Evolutionary conservation across 768 basidiomycete genomes (phyloP).

Genomic region (Pleurotus eryngii): DNA sequence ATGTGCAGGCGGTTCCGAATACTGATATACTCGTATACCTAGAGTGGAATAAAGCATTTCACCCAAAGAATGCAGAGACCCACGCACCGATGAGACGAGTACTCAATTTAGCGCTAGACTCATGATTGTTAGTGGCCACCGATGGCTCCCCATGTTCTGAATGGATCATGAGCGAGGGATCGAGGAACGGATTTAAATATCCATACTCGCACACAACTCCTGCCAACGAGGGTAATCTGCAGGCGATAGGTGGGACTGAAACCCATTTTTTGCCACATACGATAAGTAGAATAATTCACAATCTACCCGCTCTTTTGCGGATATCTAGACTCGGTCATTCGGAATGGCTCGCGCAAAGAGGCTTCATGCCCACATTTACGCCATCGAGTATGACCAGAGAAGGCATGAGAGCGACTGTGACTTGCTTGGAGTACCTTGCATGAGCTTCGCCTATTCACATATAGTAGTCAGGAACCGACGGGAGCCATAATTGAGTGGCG

Average conservation of each 20-base stretch:
- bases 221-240: slow-evolving; percentile 62
- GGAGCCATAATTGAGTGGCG: not conserved
- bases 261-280: slow-evolving; percentile 47
- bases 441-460: slow-evolving; percentile 30
- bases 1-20: slow-evolving; percentile 10
- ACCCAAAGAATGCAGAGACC: not conserved
- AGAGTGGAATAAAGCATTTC: not conserved
- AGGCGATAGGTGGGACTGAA: slow-evolving; percentile 27
- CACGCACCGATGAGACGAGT: slow-evolving; percentile 57
- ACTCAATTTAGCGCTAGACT: slow-evolving; percentile 49
- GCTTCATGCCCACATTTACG: slow-evolving; percentile 43
- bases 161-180: not conserved
- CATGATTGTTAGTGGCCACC: slow-evolving; percentile 24
- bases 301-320: slow-evolving; percentile 68
- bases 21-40: slow-evolving; percentile 21
- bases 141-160: slow-evolving; percentile 60
- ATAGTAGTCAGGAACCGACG: slow-evolving; percentile 7
- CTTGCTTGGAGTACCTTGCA: slow-evolving; percentile 46
- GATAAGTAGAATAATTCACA: slow-evolving; percentile 83
- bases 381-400: slow-evolving; percentile 62
- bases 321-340: slow-evolving; percentile 44
- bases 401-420: slow-evolving; percentile 68
- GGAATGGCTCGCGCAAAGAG: slow-evolving; percentile 5
- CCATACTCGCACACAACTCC: slow-evolving; percentile 59
- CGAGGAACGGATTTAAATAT: slow-evolving; percentile 7